Percentiles rank a stretch among this genome's conserved stretches.
phyloP scores from a whole-genome alignment of 768 basidiomycete species.

The Galerina sulciceps region DNA sequence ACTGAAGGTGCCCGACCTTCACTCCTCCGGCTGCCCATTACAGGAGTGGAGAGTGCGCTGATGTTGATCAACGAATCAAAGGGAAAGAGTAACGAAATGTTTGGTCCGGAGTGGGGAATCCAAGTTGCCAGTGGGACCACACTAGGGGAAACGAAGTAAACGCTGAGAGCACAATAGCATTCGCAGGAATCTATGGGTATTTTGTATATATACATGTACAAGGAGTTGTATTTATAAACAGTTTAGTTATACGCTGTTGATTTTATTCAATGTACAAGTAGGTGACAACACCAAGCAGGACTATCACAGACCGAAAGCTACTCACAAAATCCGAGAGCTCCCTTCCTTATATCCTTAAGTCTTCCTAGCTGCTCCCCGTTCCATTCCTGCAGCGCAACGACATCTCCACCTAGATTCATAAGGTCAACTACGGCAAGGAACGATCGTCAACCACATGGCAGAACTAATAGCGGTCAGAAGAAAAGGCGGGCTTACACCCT shows the following conservation, averaged over 20 bases:
- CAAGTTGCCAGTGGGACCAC: background rate
- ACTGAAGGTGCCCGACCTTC: background rate
- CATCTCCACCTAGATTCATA: slow-evolving; percentile 25
- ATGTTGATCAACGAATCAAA: slow-evolving; percentile 41
- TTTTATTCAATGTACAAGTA: too few relatives aligned
- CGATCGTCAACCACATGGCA: background rate
- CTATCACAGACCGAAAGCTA: background rate
- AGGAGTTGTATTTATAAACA: background rate
- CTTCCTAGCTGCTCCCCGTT: slow-evolving; percentile 16
- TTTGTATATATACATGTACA: background rate
- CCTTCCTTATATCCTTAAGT: slow-evolving; percentile 13
- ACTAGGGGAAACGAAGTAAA: background rate
- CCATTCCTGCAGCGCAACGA: slow-evolving; percentile 21
- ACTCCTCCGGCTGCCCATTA: slow-evolving; percentile 38
- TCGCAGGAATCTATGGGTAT: background rate
- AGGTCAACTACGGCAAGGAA: slow-evolving; percentile 16
- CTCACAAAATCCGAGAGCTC: background rate
- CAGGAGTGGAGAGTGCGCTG: slow-evolving; percentile 38
- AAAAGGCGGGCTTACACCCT: slow-evolving; percentile 19
- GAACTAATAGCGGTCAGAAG: background rate
- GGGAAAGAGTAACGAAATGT: slow-evolving; percentile 42
- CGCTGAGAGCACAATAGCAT: background rate
- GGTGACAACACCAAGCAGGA: background rate
- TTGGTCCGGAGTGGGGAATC: slow-evolving; percentile 35
- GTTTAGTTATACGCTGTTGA: background rate